Evolutionary conservation across 352 stramenopile genomes (phyloP).

Genomic region (Globisporangium carolinianum): DNA sequence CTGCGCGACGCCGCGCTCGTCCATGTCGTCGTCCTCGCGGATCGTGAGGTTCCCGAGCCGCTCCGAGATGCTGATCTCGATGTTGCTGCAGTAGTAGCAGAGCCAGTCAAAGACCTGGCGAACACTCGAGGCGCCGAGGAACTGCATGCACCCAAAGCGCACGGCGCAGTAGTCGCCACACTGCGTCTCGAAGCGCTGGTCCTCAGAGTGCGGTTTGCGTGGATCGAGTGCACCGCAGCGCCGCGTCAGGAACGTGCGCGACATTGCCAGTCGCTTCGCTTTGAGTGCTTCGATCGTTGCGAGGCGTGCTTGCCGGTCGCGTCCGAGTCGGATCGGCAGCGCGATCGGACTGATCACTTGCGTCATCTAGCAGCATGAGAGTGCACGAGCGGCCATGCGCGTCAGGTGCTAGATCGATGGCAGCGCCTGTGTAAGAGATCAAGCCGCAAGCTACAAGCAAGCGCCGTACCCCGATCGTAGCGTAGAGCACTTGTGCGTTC

Average conservation of each 20-base stretch:
- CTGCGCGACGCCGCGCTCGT: constrained; percentile 21
- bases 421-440: too few species aligned
- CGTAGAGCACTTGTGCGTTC: constrained; percentile 21
- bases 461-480: constrained; percentile 13
- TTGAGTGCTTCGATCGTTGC: constrained; percentile 14
- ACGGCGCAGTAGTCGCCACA: constrained; percentile 41
- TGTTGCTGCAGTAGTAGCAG: constrained; percentile 28
- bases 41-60: constrained; percentile 35
- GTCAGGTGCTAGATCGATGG: too few species aligned
- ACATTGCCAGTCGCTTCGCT: constrained; percentile 19
- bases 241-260: constrained; percentile 19
- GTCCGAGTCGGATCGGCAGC: constrained; percentile 1
- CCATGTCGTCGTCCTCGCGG: constrained; percentile 33
- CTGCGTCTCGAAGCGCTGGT: constrained; percentile 31
- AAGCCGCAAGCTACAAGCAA: too few species aligned
- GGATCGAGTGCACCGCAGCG: constrained; percentile 16
- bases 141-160: constrained; percentile 43
- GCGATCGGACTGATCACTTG: constrained; percentile 10
- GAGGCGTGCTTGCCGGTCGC: constrained; percentile 5
- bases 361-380: not conserved
- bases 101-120: constrained; percentile 30
- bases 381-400: not conserved
- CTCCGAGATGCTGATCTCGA: constrained; percentile 45
- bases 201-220: constrained; percentile 17
- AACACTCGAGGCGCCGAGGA: constrained; percentile 22